Conservation (phyloP, 2,329 filamentous ascomycete species). For the Trichophyton verrucosum region DNA sequence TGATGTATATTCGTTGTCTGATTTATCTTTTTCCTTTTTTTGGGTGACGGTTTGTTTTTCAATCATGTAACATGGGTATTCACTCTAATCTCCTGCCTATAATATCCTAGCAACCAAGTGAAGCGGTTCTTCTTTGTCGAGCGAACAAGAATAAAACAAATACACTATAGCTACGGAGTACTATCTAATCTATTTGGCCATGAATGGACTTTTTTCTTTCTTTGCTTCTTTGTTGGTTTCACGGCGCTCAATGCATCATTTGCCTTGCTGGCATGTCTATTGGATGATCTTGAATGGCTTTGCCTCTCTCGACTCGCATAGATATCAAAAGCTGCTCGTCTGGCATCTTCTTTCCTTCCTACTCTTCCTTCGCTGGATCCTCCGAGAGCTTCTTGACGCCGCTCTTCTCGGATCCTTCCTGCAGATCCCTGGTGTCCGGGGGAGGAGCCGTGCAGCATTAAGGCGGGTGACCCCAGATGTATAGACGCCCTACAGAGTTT, state of each 20-base stretch:
- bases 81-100: not conserved
- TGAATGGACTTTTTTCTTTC: not conserved
- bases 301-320: not conserved
- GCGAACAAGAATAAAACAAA: not conserved
- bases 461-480: too few relatives aligned
- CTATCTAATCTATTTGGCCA: not conserved
- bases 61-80: conserved; percentile 3
- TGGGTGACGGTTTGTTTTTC: not conserved
- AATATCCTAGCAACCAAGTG: not conserved
- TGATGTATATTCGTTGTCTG: not conserved
- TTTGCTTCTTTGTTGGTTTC: not conserved
- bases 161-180: not conserved
- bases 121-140: not conserved
- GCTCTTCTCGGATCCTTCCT: too few relatives aligned
- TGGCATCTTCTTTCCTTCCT: too few relatives aligned
- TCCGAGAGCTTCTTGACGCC: too few relatives aligned
- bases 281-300: not conserved
- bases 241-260: not conserved
- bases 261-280: too few relatives aligned
- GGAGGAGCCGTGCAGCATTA: too few relatives aligned
- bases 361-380: too few relatives aligned
- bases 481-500: too few relatives aligned
- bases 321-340: too few relatives aligned
- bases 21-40: not conserved
- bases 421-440: too few relatives aligned